Conservation (phyloP, 2,329 filamentous ascomycete genomes). For the Hypoxylon sp. region DNA sequence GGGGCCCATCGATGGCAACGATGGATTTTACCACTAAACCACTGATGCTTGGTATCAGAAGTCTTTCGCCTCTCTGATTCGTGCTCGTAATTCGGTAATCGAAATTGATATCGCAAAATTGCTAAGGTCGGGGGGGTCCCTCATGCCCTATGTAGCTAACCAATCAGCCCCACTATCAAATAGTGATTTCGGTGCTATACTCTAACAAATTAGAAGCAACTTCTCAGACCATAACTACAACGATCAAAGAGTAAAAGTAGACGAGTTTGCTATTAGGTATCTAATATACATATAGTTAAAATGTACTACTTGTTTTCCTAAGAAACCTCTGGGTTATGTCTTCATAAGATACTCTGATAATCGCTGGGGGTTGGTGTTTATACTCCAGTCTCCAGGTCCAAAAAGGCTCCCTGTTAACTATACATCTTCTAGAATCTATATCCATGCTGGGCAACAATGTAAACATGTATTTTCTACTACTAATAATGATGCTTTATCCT, state of each 20-base stretch:
- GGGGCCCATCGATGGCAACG: conserved; percentile 68
- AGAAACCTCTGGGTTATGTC: background rate
- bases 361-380: background rate
- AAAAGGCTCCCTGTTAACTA: background rate
- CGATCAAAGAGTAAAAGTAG: background rate
- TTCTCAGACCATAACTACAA: background rate
- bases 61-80: background rate
- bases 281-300: background rate
- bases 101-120: background rate
- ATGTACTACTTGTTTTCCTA: background rate
- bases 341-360: background rate
- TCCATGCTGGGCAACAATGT: background rate
- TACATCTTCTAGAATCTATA: background rate
- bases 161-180: background rate
- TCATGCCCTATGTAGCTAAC: background rate
- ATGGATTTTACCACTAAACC: conserved; percentile 69
- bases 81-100: background rate
- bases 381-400: background rate
- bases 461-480: background rate
- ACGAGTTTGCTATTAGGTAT: background rate
- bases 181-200: background rate
- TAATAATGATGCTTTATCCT: background rate
- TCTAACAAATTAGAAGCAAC: background rate
- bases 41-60: conserved; percentile 54
- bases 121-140: background rate